A percentile compares a stretch with the other conserved stretches of the same genome.
Conservation (phyloP, 169 alveolate genomes). For the Pseudocohnilembus persalinus region DNA sequence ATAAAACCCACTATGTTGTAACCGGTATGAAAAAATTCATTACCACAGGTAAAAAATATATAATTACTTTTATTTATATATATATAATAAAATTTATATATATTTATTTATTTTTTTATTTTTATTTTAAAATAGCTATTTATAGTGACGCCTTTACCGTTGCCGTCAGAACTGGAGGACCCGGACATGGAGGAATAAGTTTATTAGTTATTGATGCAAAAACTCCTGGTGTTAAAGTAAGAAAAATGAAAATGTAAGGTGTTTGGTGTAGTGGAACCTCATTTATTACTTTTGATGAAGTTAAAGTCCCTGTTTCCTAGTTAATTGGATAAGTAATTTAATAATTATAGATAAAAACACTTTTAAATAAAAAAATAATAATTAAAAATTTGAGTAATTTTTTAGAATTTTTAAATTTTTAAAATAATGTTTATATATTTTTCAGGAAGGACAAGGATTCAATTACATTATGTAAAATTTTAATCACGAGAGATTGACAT, state of each 20-base stretch:
- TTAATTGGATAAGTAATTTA: background rate
- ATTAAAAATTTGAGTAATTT: too few relatives aligned
- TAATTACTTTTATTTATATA: too few relatives aligned
- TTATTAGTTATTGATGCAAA: background rate
- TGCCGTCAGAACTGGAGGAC: background rate
- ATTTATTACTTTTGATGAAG: background rate
- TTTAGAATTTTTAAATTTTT: too few relatives aligned
- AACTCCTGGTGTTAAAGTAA: background rate
- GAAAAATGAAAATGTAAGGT: background rate
- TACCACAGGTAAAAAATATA: background rate
- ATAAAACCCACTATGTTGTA: background rate
- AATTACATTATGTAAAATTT: background rate
- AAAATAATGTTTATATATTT: too few relatives aligned
- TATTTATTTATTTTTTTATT: too few relatives aligned
- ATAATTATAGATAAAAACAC: too few relatives aligned
- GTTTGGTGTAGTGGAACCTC: background rate
- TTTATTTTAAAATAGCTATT: too few relatives aligned
- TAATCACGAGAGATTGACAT: background rate
- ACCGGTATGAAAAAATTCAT: background rate
- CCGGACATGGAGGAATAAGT: background rate
- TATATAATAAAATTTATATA: too few relatives aligned
- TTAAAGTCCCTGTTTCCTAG: background rate
- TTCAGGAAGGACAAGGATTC: background rate
- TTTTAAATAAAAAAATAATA: too few relatives aligned
- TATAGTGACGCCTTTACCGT: background rate